Evolutionary conservation across 352 stramenopile genomes (phyloP).

Genomic region (Thraustochytrium striatum): DNA sequence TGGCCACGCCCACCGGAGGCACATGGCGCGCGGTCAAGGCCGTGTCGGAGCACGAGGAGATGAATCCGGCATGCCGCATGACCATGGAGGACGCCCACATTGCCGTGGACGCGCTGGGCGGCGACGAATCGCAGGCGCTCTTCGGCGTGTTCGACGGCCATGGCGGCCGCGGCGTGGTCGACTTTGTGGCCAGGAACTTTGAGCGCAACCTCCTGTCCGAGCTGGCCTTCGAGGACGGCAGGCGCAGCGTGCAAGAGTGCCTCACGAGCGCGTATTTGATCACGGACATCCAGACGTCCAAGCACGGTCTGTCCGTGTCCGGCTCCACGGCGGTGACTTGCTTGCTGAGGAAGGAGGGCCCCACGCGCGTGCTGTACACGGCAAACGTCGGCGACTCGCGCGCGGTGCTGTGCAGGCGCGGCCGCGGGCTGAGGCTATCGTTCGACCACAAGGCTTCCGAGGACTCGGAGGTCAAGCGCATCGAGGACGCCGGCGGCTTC

Average conservation of each 20-base stretch:
- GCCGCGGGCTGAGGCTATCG: constrained; percentile 51
- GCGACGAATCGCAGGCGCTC: constrained; percentile 53
- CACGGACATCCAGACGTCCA: constrained; percentile 63
- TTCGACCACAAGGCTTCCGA: constrained; percentile 65
- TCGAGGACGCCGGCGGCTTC: constrained; percentile 64
- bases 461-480: constrained; percentile 61
- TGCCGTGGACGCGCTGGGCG: constrained; percentile 54
- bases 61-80: constrained; percentile 63
- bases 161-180: constrained; percentile 61
- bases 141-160: constrained; percentile 70
- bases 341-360: constrained; percentile 56
- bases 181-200: constrained; percentile 61
- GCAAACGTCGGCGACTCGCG: constrained; percentile 68
- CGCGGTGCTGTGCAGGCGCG: constrained; percentile 58
- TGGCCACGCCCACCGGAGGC: background rate
- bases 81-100: constrained; percentile 67
- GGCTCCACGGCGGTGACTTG: constrained; percentile 65
- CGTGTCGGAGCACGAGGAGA: constrained; percentile 61
- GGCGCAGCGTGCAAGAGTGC: constrained; percentile 52
- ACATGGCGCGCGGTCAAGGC: background rate
- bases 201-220: constrained; percentile 55
- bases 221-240: constrained; percentile 46
- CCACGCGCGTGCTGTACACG: constrained; percentile 56
- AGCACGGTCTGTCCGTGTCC: constrained; percentile 58
- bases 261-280: constrained; percentile 66